Evolutionary conservation across 2,329 filamentous ascomycete species (phyloP), one percentile per base, ranked within the genome.

Genomic region (Sarocladiaceae sp.): DNA sequence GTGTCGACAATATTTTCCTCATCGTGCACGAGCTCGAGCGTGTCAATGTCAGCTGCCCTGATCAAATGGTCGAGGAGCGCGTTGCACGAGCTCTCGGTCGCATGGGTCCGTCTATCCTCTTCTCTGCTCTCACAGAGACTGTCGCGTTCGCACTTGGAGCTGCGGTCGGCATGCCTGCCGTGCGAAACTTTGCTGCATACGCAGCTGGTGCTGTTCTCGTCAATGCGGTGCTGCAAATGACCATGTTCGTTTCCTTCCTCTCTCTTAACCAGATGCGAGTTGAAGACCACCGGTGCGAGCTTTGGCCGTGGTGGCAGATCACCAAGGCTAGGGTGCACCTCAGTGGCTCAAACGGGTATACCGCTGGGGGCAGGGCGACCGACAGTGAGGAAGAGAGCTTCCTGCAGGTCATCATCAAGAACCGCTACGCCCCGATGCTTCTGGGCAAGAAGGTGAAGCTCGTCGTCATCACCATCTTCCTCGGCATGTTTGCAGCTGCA

Each of bases 1-100:
- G 94, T 42, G 95, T 99, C 2, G 94, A 99, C 77, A 99, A 99
- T 64, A 97, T 99, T 62, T 99, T 99, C 72, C 75, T 99, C 52
- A 96, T 99, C 54, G 94, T 99, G 1, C 94, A 99, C 69, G 94
- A 99, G 69, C 96, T 99, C 54, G 94, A 99, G 66, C 82, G 94
- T 26, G 88, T 97, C 65, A 99, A 99, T 62, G 73, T 91, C 59
- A 96, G 87, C 66, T 88, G 96, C 62, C 90, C 92, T 0, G 92
- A 97, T 62, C 87, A 92, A 56, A 80, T 87, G 66, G 86, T 99
- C 2, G 88, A 96, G 59, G 85, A 92, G 62, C 83, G 94, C 23
- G 85, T 97, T 52, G 87, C 90, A 5, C 86, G 88, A 62, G 89
- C 94, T 2, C 76, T 97, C n/a, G 93, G 94, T 20, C 84, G 94